phyloP scores from a whole-genome alignment of 345 rosid genomes.

The Odontarrhena argentea region DNA sequence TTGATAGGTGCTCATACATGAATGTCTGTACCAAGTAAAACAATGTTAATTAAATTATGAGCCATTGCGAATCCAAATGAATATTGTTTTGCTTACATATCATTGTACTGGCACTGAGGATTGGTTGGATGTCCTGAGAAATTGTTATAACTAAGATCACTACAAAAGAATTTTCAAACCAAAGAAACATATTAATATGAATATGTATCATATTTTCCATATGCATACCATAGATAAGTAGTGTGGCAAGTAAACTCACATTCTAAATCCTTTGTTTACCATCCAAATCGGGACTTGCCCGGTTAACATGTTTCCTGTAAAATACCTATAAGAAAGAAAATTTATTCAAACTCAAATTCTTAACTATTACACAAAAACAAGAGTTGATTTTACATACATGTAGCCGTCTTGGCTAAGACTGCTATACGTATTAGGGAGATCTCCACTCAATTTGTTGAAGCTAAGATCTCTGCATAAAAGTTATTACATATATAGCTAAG shows the following conservation, averaged over 20 bases:
- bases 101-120: slow-evolving; percentile 44
- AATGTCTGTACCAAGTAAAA: slow-evolving; percentile 11
- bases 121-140: slow-evolving; percentile 44
- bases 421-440: slow-evolving; percentile 38
- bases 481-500: neutral
- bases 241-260: slow-evolving; percentile 42
- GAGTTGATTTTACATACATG: slow-evolving; percentile 1
- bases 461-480: slow-evolving; percentile 53
- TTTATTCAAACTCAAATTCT: neutral
- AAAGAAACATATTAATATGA: neutral
- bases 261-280: slow-evolving; percentile 42
- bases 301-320: slow-evolving; percentile 47
- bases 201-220: neutral
- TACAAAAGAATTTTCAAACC: slow-evolving; percentile 30
- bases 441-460: slow-evolving; percentile 52
- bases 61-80: neutral
- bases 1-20: slow-evolving; percentile 13
- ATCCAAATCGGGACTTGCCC: slow-evolving; percentile 54
- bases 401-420: neutral
- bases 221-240: neutral
- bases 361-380: neutral
- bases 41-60: neutral
- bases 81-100: slow-evolving; percentile 41
- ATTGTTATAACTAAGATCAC: slow-evolving; percentile 71
- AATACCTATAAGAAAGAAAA: slow-evolving; percentile 36